Percentiles rank a stretch among this genome's conserved stretches.
Evolutionary conservation across 2,329 filamentous ascomycete genomes (phyloP).

Genomic region (Colletotrichum chlorophyti): DNA sequence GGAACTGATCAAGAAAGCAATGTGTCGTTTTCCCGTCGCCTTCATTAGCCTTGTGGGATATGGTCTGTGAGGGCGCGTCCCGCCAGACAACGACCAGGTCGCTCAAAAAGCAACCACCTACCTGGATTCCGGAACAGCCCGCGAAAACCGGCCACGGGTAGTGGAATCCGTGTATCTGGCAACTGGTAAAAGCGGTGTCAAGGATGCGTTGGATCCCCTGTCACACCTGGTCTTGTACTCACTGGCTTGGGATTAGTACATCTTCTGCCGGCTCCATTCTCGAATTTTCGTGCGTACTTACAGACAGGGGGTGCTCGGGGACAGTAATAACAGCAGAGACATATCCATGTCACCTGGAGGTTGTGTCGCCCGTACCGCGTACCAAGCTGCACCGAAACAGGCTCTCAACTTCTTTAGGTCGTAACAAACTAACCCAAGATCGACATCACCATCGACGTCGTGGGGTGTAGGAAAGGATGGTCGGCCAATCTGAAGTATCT

Average conservation of each 20-base stretch:
- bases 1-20: not conserved
- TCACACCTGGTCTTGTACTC: constrained; percentile 22
- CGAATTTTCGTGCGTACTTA: constrained; percentile 22
- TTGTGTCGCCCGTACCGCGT: constrained; percentile 20
- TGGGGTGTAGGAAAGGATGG: constrained; percentile 38
- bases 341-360: constrained; percentile 28
- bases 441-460: constrained; percentile 43
- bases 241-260: constrained; percentile 19
- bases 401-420: constrained; percentile 4
- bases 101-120: constrained; percentile 21
- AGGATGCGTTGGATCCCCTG: constrained; percentile 22
- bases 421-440: constrained; percentile 34
- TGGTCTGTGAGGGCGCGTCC: constrained; percentile 13
- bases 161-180: constrained; percentile 23
- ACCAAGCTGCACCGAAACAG: constrained; percentile 20
- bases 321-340: constrained; percentile 21
- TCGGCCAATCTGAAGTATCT: constrained; percentile 39
- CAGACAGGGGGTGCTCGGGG: constrained; percentile 18
- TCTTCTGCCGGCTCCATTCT: constrained; percentile 22
- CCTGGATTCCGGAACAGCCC: constrained; percentile 25
- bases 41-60: constrained; percentile 3
- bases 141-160: constrained; percentile 4
- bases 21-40: not conserved
- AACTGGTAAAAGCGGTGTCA: constrained; percentile 28
- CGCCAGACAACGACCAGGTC: constrained; percentile 9